phyloP scores from a whole-genome alignment of 179 eudicot genomes.

The Beta macrorhiza region DNA sequence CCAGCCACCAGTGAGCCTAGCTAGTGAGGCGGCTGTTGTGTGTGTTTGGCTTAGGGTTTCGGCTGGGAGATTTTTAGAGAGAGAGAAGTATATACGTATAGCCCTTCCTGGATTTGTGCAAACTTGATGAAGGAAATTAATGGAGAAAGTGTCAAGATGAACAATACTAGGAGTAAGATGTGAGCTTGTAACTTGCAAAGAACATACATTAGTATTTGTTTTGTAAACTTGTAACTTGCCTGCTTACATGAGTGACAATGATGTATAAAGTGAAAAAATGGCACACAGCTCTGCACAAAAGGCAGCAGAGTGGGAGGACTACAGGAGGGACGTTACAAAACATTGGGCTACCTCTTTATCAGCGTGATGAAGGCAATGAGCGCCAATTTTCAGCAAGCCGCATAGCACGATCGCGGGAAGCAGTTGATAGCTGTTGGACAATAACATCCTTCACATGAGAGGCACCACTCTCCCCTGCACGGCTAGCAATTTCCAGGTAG shows the following conservation, averaged over 20 bases:
- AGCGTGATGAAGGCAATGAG: conserved; percentile 62
- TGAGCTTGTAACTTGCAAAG: not conserved
- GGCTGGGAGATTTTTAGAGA: no score
- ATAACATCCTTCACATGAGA: conserved; percentile 59
- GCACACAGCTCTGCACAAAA: not conserved
- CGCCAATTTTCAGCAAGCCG: conserved; percentile 76
- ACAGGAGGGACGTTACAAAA: not conserved
- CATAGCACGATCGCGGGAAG: conserved; percentile 58
- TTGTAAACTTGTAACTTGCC: not conserved
- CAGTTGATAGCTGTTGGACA: conserved; percentile 55
- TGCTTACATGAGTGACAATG: not conserved
- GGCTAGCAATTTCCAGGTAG: conserved; percentile 78
- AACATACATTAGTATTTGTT: conserved; percentile 1
- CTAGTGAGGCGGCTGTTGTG: no score
- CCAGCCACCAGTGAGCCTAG: no score
- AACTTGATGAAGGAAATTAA: no score
- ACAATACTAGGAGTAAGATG: no score
- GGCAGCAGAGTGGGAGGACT: not conserved
- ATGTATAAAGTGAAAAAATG: not conserved
- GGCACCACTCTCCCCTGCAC: conserved; percentile 80
- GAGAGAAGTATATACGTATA: no score
- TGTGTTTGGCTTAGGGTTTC: no score
- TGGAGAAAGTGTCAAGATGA: no score
- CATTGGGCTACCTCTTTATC: conserved; percentile 18
- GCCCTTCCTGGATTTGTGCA: no score